Evolutionary conservation across 2,329 filamentous ascomycete species (phyloP).

Genomic region (Hymenoscyphus infarciens): DNA sequence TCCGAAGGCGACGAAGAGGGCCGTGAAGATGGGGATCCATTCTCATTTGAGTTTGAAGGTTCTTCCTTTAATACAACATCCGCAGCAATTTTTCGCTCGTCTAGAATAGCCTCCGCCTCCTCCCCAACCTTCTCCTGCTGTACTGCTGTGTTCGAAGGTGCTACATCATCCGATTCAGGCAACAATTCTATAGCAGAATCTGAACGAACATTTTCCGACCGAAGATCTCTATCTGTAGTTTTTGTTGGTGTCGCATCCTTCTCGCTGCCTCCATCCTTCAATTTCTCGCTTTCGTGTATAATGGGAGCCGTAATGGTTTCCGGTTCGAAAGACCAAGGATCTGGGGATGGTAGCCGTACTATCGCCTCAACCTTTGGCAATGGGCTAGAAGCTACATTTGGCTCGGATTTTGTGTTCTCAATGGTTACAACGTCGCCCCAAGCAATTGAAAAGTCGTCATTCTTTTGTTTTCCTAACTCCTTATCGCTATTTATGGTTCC

Average conservation of each 20-base stretch:
- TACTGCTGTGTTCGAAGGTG: not conserved
- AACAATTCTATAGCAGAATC: conserved; percentile 6
- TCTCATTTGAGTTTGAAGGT: conserved; percentile 9
- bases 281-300: not conserved
- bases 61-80: not conserved
- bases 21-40: conserved; percentile 24
- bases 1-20: conserved; percentile 33
- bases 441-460: conserved; percentile 10
- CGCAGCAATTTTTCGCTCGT: not conserved
- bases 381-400: conserved; percentile 19
- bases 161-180: conserved; percentile 1
- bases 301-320: not conserved
- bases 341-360: conserved; percentile 27
- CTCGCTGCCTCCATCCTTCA: not conserved
- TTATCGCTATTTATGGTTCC: conserved; percentile 5
- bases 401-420: not conserved
- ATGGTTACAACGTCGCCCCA: conserved; percentile 17
- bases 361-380: conserved; percentile 15
- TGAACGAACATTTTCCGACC: not conserved
- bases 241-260: not conserved
- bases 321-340: conserved; percentile 29
- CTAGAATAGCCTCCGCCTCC: not conserved
- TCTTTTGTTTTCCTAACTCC: conserved; percentile 8
- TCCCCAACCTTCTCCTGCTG: not conserved
- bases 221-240: not conserved